These are phyloP conservation scores for Pestalotiopsis fici DNA, from an alignment of 2,329 filamentous ascomycete genomes.

Conservation along the genomic window DNA sequence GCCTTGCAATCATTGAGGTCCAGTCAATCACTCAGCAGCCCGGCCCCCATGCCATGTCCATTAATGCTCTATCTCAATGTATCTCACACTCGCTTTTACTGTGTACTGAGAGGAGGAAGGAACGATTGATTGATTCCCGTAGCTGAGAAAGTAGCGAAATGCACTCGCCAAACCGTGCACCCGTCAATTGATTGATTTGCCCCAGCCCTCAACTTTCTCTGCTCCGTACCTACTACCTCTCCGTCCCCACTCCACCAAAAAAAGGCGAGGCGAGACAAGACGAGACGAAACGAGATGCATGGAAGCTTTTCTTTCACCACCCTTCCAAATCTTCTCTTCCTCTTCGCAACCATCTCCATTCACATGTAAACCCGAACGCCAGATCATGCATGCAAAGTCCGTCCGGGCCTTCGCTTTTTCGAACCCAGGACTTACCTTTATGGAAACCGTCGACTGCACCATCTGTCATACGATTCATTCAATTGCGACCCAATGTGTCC, in stretches of 20 bases:
- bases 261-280: neutral
- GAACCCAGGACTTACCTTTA: neutral
- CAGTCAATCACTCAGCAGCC: neutral
- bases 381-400: conserved; percentile 7
- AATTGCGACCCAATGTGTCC: neutral
- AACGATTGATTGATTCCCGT: too few species aligned
- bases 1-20: neutral
- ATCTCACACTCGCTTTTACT: neutral
- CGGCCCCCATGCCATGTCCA: neutral
- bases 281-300: neutral
- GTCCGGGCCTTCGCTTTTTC: conserved; percentile 8
- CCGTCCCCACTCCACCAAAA: neutral
- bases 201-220: too few species aligned
- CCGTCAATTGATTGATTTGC: too few species aligned
- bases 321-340: neutral
- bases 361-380: neutral
- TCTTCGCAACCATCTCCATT: neutral
- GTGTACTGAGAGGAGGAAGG: too few species aligned
- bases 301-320: neutral
- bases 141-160: too few species aligned
- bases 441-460: neutral
- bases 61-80: neutral
- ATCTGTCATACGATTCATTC: neutral
- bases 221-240: neutral
- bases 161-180: too few species aligned